Percentiles rank a stretch among this genome's conserved stretches.
Evolutionary conservation across 2,329 filamentous ascomycete species (phyloP).

Genomic region (Aspergillus sp.): DNA sequence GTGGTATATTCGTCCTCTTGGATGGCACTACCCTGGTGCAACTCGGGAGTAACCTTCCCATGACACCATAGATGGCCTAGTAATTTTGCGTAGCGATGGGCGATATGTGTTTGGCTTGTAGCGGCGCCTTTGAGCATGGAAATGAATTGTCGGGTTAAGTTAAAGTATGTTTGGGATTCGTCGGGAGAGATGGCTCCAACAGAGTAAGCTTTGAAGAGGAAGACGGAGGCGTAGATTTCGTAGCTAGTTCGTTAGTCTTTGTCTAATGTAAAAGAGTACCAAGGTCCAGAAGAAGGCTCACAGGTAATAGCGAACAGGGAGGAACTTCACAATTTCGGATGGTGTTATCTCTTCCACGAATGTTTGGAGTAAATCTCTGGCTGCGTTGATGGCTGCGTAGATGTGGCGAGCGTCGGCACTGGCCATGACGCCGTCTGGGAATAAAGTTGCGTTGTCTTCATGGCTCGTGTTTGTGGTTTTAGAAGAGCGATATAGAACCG

Average conservation of each 20-base stretch:
- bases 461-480: not conserved
- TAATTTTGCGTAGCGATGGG: constrained; percentile 6
- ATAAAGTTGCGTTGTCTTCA: not conserved
- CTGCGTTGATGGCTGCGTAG: constrained; percentile 18
- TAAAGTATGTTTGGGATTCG: not conserved
- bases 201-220: constrained; percentile 15
- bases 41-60: not conserved
- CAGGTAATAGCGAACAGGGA: constrained; percentile 17
- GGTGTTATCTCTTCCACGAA: constrained; percentile 9
- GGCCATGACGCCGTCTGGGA: constrained; percentile 20
- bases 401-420: constrained; percentile 21
- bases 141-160: constrained; percentile 12
- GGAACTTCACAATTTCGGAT: constrained; percentile 7
- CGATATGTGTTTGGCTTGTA: constrained; percentile 13
- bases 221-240: constrained; percentile 15
- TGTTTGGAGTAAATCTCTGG: constrained; percentile 12
- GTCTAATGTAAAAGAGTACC: no score
- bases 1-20: not conserved
- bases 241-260: constrained; percentile 6
- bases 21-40: not conserved
- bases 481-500: constrained; percentile 11
- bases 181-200: constrained; percentile 8
- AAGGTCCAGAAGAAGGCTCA: not conserved
- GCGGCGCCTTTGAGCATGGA: constrained; percentile 10
- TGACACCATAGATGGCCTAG: constrained; percentile 15